phyloP scores from a whole-genome alignment of 495 filamentous ascomycete species.

The Penicillium odoratum region DNA sequence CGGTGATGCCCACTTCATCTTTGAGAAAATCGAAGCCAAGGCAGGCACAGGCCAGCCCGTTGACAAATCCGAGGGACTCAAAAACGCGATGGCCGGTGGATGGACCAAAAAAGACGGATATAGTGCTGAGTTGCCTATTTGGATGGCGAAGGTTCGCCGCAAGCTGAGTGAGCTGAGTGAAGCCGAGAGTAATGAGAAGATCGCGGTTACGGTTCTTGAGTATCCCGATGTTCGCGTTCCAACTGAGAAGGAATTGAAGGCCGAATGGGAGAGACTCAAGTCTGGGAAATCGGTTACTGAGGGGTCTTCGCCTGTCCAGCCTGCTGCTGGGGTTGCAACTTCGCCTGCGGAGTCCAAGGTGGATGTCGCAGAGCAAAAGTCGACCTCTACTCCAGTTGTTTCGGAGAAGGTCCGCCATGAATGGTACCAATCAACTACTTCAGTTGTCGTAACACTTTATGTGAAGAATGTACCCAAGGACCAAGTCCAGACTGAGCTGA shows the following conservation, averaged over 20 bases:
- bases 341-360: background rate
- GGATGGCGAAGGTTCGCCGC: constrained; percentile 57
- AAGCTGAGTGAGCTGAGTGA: constrained; percentile 54
- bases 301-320: constrained; percentile 17
- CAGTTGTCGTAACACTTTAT: constrained; percentile 67
- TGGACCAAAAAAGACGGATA: constrained; percentile 55
- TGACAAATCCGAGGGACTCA: constrained; percentile 34
- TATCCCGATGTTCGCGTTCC: constrained; percentile 61
- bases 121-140: constrained; percentile 53
- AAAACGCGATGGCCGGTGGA: constrained; percentile 32
- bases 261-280: constrained; percentile 33
- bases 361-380: background rate
- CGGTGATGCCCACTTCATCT: constrained; percentile 74
- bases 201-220: constrained; percentile 58
- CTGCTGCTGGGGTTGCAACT: background rate
- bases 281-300: constrained; percentile 26
- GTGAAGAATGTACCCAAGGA: constrained; percentile 72
- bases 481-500: constrained; percentile 56
- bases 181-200: constrained; percentile 59
- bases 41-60: constrained; percentile 32
- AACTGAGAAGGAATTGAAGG: constrained; percentile 35
- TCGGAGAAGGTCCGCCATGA: constrained; percentile 68
- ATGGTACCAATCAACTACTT: constrained; percentile 72
- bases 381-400: background rate
- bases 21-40: constrained; percentile 64